Evolutionary conservation across 2,329 filamentous ascomycete species (phyloP).

Genomic region (Kalaharituber pfeilii): DNA sequence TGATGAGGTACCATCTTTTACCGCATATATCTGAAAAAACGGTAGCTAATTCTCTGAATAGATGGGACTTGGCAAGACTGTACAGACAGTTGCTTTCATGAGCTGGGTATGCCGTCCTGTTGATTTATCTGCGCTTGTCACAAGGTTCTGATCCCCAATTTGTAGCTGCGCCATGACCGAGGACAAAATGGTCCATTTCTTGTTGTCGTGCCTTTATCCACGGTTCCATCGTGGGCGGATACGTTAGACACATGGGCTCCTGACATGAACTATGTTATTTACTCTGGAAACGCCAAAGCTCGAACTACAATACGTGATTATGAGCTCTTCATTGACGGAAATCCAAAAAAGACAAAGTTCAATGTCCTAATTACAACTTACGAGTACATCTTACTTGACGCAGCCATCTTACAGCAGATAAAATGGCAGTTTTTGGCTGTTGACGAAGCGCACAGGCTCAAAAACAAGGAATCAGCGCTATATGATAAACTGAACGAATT

Average conservation of each 20-base stretch:
- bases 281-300: constrained; percentile 75
- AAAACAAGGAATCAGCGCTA: constrained; percentile 87
- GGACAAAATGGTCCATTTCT: constrained; percentile 87
- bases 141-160: background rate
- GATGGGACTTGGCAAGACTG: constrained; percentile 96
- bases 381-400: constrained; percentile 81
- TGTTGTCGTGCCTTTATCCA: constrained; percentile 90
- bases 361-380: constrained; percentile 96
- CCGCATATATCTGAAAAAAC: background rate
- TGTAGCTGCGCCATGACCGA: constrained; percentile 62
- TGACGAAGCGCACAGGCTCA: constrained; percentile 89
- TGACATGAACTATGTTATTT: constrained; percentile 91
- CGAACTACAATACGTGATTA: constrained; percentile 78
- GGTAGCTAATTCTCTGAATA: background rate
- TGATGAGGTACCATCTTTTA: constrained; percentile 42
- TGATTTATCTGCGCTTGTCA: background rate
- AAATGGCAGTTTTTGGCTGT: constrained; percentile 97
- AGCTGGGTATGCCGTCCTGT: constrained; percentile 42
- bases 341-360: constrained; percentile 80
- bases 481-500: constrained; percentile 76
- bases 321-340: constrained; percentile 72
- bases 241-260: constrained; percentile 95
- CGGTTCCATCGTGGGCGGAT: constrained; percentile 95
- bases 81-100: constrained; percentile 91
- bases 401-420: constrained; percentile 66